Base-by-base conservation (phyloP, 2,329 filamentous ascomycete genomes). In the Pseudogymnoascus pannorum region DNA sequence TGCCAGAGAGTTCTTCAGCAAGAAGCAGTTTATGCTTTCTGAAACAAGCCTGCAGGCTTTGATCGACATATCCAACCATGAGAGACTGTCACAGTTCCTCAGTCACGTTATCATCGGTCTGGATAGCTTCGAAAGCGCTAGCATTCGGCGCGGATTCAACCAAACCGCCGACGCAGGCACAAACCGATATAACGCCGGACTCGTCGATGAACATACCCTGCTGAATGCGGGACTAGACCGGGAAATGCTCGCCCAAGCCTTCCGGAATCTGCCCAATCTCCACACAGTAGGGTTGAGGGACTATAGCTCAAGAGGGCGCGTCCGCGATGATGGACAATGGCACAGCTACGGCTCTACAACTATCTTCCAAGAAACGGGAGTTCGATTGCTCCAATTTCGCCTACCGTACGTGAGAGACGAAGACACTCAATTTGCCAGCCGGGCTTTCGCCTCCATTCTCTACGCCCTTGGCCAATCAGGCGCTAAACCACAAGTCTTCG, bases 11-110 rank as follows among this genome's bases (percentile, higher is more conserved):
- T 89, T 86, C 75, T 89, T 89, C 72, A 76, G 75, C 58, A 84
- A 83, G 70, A 83, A 81, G 67, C 85, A 88, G 68, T 89, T 88
- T 72, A 85, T 87, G 81, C 68, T 87, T 60, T 80, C 79, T 1
- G 74, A 81, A 33, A 72, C 76, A 65, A 87, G 85, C 66, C 73
- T 87, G 8, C 76, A 81, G 59, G 75, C 79, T 0, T 33, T 67
- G 20, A 40, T 67, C 11, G 64, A 66, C 33, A 66, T 67, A 74
- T 87, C 9, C 70, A 73, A 44, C 72, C 48, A 54, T 26, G 63
- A 67, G 65, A 22, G 72, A 70, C 31, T 78, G 1, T 71, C 72
- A 9, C 66, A 71, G 61, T 72, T 68, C 64, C 80, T 70, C 74
- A 80, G 67, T 7, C 73, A 75, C 65, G 76, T 85, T 66, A 78